Evolutionary conservation across 305 asterid genomes (phyloP), one percentile per base, ranked within the genome.

Genomic region (Nicotiana rustica): DNA sequence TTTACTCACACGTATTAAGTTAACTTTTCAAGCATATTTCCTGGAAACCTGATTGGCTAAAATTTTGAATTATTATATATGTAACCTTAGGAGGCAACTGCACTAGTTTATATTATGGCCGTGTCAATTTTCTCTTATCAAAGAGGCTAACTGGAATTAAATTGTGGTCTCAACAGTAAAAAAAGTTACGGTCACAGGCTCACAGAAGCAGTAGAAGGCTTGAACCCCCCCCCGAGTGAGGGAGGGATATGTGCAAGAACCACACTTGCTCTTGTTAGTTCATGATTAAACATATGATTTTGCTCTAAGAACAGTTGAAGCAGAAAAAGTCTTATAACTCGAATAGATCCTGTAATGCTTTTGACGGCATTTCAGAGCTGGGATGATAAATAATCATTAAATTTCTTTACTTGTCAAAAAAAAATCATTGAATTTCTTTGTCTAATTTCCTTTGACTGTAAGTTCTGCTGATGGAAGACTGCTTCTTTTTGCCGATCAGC

Each of bases 391-490:
- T 41, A 18, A 18, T 10, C 2, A 9, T 41, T 41, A 70, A 41
- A 41, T 41, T 41, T 38, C 35, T 69, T 18, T 7, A 70, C 78
- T 19, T 70, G 0, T 19, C 10, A 6, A 38, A 19, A 41, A 29
- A 29, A 29, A 10, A 18, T 70, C 12, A 19, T 70, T 18, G 41
- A 41, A 5, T 41, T 33, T 41, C 33, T 38, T 70, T 44, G 12
- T 70, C 31, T 6, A 44, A 13, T 69, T 69, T 55, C 35, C 35
- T 10, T 69, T 69, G 18, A 38, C 12, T 29, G 31, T 10, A 69
- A 18, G 35, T 69, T 12, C 10, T 41, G 59, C 59, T 69, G 77
- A 69, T 69, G 76, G 76, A 41, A 70, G 78, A 44, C 47, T 44
- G 21, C 49, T 9, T 61, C 75, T 79, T 41, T 78, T 8, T 79